These are phyloP conservation scores for Suillus decipiens DNA, from an alignment of 768 basidiomycete genomes.

Conservation along the genomic window DNA sequence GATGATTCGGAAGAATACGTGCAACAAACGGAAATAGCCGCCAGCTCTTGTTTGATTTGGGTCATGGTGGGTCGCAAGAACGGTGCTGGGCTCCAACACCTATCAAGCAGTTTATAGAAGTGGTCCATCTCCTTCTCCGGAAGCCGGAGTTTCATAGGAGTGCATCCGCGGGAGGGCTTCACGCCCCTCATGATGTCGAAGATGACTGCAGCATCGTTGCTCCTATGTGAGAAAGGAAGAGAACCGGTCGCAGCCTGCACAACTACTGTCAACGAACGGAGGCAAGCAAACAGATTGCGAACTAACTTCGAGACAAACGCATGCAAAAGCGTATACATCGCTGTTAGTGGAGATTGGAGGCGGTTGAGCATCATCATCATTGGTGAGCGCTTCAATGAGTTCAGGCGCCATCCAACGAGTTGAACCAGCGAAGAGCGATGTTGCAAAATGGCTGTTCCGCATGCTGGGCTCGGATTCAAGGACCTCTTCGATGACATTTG, in stretches of 20 bases:
- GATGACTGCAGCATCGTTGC: constrained; percentile 57
- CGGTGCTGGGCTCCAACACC: constrained; percentile 45
- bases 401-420: constrained; percentile 54
- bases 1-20: constrained; percentile 4
- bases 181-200: constrained; percentile 56
- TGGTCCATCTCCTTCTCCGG: constrained; percentile 26
- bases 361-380: constrained; percentile 42
- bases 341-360: constrained; percentile 52
- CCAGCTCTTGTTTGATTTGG: constrained; percentile 30
- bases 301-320: constrained; percentile 58
- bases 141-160: constrained; percentile 22
- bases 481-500: constrained; percentile 57
- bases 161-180: constrained; percentile 41
- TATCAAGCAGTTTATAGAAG: constrained; percentile 48
- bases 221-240: constrained; percentile 53
- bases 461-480: constrained; percentile 29
- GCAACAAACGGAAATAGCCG: constrained; percentile 12
- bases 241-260: constrained; percentile 51
- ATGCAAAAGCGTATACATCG: constrained; percentile 64
- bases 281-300: not conserved
- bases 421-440: constrained; percentile 36
- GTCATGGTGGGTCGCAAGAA: constrained; percentile 45
- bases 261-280: not conserved
- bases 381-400: constrained; percentile 49
- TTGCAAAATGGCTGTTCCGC: constrained; percentile 28